Evolutionary conservation across 192 early-diverging fungal genomes (phyloP), one percentile per base, ranked within the genome.

Genomic region (Coemansia sp.): DNA sequence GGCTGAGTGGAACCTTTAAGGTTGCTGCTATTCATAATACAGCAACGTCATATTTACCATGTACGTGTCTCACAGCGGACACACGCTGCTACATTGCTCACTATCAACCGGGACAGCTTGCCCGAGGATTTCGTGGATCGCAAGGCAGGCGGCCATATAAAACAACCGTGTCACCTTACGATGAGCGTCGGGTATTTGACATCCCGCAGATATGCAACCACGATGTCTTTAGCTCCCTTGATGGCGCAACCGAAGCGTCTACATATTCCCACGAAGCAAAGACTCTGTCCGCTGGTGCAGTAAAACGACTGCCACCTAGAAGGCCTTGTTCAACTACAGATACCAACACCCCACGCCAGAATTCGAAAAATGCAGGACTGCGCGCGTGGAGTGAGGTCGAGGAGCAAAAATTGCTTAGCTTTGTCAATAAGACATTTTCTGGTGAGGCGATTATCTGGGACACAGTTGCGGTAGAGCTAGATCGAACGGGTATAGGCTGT

Each of bases 401-500:
- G 46, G 74, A 70, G 29, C 36, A 53, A 29, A 42, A 24, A 9
- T 56, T 76, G 37, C 24, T 56, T 19, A 16, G 21, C n/a, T 42
- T 60, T 33, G 46, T 76, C 9, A 34, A 64, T 6, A 31, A 42
- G 9, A 31, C 44, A 3, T 70, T 51, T 46, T 24, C 27, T 3
- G 13, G 21, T 3, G 24, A 21, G 24, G 17, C 6, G 0, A 35
- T 73, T 31, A 16, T 35, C 11, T 76, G 74, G 69, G 61, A 66
- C 1, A 17, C 48, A 13, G 69, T 76, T 11, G 74, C 67, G 10
- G 16, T 34, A 6, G 42, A 64, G 31, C 67, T 76, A 27, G 35
- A 54, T 1, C 64, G 74, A 4, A 66, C 74, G 16, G 46, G 57
- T 6, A 46, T 76, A 8, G 74, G 74, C 0, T 76, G 74, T 21